These are phyloP conservation scores for Picocystis sp. DNA, from an alignment of 163 green algal genomes.

Conservation along the genomic window DNA sequence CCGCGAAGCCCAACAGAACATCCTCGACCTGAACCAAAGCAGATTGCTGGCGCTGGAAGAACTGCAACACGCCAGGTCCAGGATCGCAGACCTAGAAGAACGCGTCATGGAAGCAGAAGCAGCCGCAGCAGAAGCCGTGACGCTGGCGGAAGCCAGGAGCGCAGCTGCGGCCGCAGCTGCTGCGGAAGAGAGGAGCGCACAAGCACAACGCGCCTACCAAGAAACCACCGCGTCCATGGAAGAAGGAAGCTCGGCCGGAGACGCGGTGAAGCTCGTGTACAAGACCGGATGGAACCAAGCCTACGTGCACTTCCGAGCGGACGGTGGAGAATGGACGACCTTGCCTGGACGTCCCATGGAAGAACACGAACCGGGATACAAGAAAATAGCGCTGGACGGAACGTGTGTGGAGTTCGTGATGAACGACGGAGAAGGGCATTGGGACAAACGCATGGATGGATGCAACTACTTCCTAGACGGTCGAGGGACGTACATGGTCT, in stretches of 20 bases:
- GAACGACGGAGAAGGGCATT: constrained; percentile 3
- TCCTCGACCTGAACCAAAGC: constrained; percentile 9
- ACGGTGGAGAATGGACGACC: too few relatives aligned
- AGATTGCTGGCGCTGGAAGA: constrained; percentile 5
- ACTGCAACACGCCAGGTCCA: constrained; percentile 3
- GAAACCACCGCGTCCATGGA: constrained; percentile 1
- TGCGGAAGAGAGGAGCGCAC: neutral
- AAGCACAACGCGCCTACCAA: neutral
- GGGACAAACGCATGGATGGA: neutral
- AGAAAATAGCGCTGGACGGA: neutral
- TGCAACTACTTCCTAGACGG: too few relatives aligned
- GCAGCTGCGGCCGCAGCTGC: neutral
- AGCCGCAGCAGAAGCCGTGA: neutral
- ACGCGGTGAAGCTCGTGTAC: constrained; percentile 3
- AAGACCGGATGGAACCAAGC: constrained; percentile 4
- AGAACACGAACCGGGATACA: too few relatives aligned
- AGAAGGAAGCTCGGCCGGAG: constrained; percentile 1
- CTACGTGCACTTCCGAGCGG: constrained; percentile 1
- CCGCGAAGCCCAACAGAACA: constrained; percentile 6
- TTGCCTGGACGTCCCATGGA: too few relatives aligned
- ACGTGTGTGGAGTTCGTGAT: constrained; percentile 3
- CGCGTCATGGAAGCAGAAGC: constrained; percentile 1
- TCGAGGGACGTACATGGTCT: too few relatives aligned
- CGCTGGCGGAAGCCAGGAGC: neutral
- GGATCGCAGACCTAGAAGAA: constrained; percentile 8